Base-by-base conservation (phyloP, 441 rosid genomes). In the Pelargonium myrrhifolium region DNA sequence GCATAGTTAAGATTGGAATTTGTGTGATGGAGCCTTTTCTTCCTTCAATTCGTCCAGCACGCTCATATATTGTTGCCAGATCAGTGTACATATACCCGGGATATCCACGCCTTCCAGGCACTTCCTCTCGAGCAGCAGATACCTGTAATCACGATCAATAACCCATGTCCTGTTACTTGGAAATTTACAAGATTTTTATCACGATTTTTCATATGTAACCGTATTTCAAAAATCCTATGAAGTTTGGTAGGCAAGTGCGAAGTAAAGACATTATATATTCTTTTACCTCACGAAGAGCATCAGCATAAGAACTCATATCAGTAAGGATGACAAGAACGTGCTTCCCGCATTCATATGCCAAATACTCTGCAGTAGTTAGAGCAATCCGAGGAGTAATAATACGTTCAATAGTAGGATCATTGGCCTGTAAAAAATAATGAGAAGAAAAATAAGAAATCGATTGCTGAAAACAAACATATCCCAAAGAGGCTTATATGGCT, bases 61-160 rank as follows among this genome's bases (percentile, higher is more conserved):
- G 94, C 76, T 95, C 99, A 67, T 95, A 95, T 21, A 95, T 95
- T 68, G 94, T 87, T 67, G 99, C 98, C 83, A 95, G 85, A 92
- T 95, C 99, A 47, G 99, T 95, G 65, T 95, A 95, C 99, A 95
- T 95, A 70, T 95, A 95, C 63, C 99, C 99, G 0, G 98, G 99
- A 84, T 94, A 93, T 70, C 99, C 99, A 85, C 99, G 96, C 75
- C 99, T 88, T 78, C 99, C 99, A n/a, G 99, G 99, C 7, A 95
- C 99, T 79, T 95, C 99, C 72, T 95, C 99, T 75, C 99, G 78
- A 20, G 99, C 99, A 79, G 99, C 99, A 68, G 99, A 95, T 14
- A 95, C 98, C 99, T 92, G 83, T 55, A 81, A 24, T 62, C 31
- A 14, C 2, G 97, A 93, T 93, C 24, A 97, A 91, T 64, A 93